A percentile compares a stretch with the other conserved stretches of the same genome.
phyloP scores from a whole-genome alignment of 345 rosid genomes.

The Hibiscus mutabilis region DNA sequence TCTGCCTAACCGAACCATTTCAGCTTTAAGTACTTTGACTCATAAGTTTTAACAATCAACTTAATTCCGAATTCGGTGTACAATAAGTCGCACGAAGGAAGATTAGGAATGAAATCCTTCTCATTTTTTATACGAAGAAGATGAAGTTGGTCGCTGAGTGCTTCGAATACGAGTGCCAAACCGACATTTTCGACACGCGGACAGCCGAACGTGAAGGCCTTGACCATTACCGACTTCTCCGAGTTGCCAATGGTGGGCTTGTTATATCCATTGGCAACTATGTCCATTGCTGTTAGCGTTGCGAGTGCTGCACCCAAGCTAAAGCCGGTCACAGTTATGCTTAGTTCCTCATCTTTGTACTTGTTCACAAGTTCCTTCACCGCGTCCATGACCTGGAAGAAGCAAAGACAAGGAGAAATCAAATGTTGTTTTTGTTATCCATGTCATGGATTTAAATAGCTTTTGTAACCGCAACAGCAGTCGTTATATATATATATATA shows the following conservation, averaged over 20 bases:
- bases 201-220: slow-evolving; percentile 49
- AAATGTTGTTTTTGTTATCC: not conserved
- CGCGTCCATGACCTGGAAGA: slow-evolving; percentile 26
- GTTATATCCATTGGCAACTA: slow-evolving; percentile 48
- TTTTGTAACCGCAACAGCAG: too few relatives aligned
- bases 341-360: slow-evolving; percentile 51
- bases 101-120: not conserved
- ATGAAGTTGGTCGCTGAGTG: not conserved
- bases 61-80: not conserved
- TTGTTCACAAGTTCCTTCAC: slow-evolving; percentile 40
- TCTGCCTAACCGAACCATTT: not conserved
- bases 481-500: too few relatives aligned
- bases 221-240: slow-evolving; percentile 34
- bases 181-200: slow-evolving; percentile 54
- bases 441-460: too few relatives aligned
- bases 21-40: not conserved
- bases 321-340: slow-evolving; percentile 57
- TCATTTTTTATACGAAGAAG: not conserved
- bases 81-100: not conserved
- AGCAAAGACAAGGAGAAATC: not conserved
- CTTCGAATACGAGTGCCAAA: slow-evolving; percentile 22
- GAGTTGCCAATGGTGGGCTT: slow-evolving; percentile 8
- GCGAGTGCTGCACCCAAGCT: slow-evolving; percentile 59
- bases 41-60: not conserved
- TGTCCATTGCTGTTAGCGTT: slow-evolving; percentile 49